Base-by-base conservation (phyloP, 179 eudicot genomes). In the Silene coronaria region DNA sequence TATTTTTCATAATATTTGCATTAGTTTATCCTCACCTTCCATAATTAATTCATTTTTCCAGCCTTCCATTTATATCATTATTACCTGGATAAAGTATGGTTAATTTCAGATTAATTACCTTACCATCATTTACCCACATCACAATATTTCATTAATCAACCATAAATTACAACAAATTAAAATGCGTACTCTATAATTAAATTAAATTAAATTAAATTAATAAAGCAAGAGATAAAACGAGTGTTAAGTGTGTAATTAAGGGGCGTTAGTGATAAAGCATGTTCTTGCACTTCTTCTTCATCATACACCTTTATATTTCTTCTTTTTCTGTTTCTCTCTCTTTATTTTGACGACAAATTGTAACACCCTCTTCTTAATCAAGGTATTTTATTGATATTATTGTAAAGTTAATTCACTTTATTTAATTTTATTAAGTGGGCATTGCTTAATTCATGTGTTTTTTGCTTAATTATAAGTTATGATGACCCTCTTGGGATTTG, bases 241-340 rank as follows among this genome's bases (percentile, higher is more conserved):
- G 12, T 24, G 17, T 10, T 63, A 14, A 24, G 38, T 64, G 17
- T 53, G 58, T 53, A 42, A 42, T 42, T 42, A 42, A 42, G 86
- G 82, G 77, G 78, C 77, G 81, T 88, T 86, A 88, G 91, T 89
- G 91, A 86, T 75, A 83, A 69, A 42, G 86, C 93, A 88, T 88
- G 92, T 88, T 85, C 45, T 89, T 87, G 84, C 94, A 88, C 74
- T 24, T 69, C 45, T 38, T 38, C 48, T 1, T 42, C 48, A 42
- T 42, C 48, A 64, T 4, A 68, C 72, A 27, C 55, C 21, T 68
- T 69, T 46, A 32, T 69, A 58, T 69, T 59, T 46, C 72, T 75
- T 61, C 79, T 69, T 46, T 38, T n/a, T 22, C 45, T 62, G 46
- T 45, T 26, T 78, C 46, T 74, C 75, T 80, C 79, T 85, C 84